Evolutionary conservation across 768 basidiomycete genomes (phyloP).

Genomic region (Leccinellum luteum): DNA sequence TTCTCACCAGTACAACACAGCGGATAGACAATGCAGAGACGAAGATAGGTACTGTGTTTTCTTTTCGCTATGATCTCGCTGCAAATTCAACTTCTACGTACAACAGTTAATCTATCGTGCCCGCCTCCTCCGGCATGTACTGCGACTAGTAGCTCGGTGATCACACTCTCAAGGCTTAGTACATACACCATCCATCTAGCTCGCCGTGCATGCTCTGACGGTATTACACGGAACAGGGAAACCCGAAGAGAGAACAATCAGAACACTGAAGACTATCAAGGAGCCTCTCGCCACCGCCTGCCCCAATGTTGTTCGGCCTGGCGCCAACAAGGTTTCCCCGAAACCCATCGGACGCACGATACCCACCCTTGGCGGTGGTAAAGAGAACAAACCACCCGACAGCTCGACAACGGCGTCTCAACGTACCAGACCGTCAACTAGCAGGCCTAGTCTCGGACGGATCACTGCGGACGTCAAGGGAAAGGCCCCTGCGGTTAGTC

Average conservation of each 20-base stretch:
- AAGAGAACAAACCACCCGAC: constrained; percentile 17
- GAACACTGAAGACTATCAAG: background rate
- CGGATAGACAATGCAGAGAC: background rate
- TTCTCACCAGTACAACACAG: background rate
- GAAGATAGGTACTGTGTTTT: constrained; percentile 7
- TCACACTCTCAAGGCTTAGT: constrained; percentile 2
- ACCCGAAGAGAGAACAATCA: constrained; percentile 1
- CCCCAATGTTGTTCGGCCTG: constrained; percentile 2
- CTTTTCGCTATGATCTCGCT: background rate
- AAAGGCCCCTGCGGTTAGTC: constrained; percentile 3
- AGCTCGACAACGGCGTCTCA: background rate
- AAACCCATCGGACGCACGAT: background rate
- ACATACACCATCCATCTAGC: background rate
- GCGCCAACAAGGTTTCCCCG: constrained; percentile 1
- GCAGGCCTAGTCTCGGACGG: constrained; percentile 2
- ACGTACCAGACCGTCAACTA: background rate
- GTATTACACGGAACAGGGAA: background rate
- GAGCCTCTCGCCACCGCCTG: background rate
- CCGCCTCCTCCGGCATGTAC: background rate
- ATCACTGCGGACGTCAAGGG: background rate
- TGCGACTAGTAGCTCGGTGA: background rate
- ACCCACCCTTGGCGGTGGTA: background rate
- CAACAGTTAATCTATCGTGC: background rate
- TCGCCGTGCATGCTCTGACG: background rate
- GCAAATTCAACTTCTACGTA: background rate